Conservation (phyloP, 2,329 filamentous ascomycete genomes). For the Purpureocillium lavendulum region DNA sequence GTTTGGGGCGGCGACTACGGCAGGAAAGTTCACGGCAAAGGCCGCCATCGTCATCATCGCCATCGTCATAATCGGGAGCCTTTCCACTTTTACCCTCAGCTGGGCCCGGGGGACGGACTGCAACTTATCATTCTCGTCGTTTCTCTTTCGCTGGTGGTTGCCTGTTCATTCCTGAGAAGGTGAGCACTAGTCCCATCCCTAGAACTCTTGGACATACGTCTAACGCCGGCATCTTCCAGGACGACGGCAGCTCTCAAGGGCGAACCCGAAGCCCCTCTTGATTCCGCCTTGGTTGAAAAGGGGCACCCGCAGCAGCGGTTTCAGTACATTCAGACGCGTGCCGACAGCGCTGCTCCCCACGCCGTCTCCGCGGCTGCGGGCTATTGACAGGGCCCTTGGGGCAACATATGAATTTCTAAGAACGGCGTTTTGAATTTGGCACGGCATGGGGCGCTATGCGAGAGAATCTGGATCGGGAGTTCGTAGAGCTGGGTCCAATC, state of each 20-base stretch:
- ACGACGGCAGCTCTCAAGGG: not conserved
- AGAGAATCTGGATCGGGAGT: not conserved
- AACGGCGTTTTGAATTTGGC: not conserved
- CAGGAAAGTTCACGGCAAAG: not conserved
- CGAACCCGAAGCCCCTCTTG: not conserved
- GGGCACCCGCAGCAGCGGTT: not conserved
- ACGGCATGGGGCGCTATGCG: not conserved
- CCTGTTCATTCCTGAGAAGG: constrained; percentile 9
- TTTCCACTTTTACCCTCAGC: constrained; percentile 3
- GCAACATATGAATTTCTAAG: not conserved
- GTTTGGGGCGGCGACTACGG: constrained; percentile 6
- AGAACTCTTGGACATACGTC: no score
- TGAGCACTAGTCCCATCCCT: constrained; percentile 6
- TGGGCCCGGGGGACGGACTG: constrained; percentile 8
- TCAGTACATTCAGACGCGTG: not conserved
- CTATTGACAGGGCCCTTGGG: no score
- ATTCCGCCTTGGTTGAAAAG: constrained; percentile 1
- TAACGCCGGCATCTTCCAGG: not conserved
- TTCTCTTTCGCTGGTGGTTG: constrained; percentile 8
- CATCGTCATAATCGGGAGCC: not conserved
- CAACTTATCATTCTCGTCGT: constrained; percentile 9
- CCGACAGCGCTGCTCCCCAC: not conserved
- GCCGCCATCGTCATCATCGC: not conserved
- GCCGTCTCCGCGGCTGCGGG: no score
- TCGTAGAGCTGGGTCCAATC: no score